These are phyloP conservation scores for Cryptosporidium ryanae DNA, from an alignment of 169 alveolate species.

Conservation along the genomic window DNA sequence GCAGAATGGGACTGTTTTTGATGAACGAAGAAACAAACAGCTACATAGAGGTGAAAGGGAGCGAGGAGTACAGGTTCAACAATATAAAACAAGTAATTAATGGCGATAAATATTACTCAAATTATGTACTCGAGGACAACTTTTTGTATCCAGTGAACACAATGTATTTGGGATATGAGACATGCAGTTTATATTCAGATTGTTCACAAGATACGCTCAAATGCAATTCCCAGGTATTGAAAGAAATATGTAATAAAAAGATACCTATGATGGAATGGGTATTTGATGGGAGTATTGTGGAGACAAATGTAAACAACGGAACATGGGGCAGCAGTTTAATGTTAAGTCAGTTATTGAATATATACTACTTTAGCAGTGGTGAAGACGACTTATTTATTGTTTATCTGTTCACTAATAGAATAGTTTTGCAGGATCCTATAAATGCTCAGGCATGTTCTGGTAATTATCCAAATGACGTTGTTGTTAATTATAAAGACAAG, in stretches of 20 bases:
- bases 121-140: neutral
- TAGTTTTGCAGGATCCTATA: constrained; percentile 50
- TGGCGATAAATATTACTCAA: neutral
- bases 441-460: constrained; percentile 43
- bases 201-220: constrained; percentile 13
- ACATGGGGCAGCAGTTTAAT: constrained; percentile 32
- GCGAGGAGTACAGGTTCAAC: constrained; percentile 12
- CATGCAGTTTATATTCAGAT: constrained; percentile 26
- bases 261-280: constrained; percentile 18
- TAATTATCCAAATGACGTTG: constrained; percentile 24
- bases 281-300: neutral
- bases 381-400: constrained; percentile 4
- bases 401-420: constrained; percentile 42
- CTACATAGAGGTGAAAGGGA: constrained; percentile 25
- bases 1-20: constrained; percentile 37
- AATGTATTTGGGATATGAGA: constrained; percentile 35
- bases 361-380: neutral
- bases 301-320: constrained; percentile 29
- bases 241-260: constrained; percentile 24
- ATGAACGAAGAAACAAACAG: constrained; percentile 6
- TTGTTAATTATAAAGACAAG: neutral
- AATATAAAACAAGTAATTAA: neutral
- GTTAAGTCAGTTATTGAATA: neutral
- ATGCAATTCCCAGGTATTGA: constrained; percentile 22
- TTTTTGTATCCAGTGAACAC: constrained; percentile 24